Percentiles rank a stretch among this genome's conserved stretches.
Conservation (phyloP, 208 protist species). For the Acanthamoeba triangularis region DNA sequence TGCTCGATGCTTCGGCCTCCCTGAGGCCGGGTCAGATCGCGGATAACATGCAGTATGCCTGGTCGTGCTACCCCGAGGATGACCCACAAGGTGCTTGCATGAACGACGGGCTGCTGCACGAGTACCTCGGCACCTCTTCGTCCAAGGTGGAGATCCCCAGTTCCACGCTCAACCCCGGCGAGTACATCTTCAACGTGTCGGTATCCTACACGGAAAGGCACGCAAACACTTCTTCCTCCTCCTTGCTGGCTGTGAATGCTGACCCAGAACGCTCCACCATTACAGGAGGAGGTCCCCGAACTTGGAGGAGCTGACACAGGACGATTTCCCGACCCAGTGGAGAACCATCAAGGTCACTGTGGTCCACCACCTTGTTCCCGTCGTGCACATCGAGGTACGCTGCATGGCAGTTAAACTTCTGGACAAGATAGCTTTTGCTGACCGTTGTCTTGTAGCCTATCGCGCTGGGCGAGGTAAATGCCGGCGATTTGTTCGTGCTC, state of each 20-base stretch:
- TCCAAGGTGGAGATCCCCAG: neutral
- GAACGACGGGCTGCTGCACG: neutral
- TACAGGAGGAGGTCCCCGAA: constrained; percentile 2
- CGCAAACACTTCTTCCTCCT: neutral
- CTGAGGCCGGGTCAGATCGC: neutral
- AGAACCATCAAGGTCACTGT: constrained; percentile 7
- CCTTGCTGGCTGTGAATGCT: neutral
- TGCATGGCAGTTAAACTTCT: neutral
- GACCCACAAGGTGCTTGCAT: neutral
- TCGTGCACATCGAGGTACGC: constrained; percentile 44
- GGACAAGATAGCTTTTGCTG: neutral
- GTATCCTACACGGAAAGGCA: constrained; percentile 13
- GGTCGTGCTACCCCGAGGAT: neutral
- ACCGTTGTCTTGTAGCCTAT: neutral
- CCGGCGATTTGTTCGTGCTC: constrained; percentile 26
- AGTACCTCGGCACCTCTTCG: neutral
- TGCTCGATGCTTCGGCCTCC: constrained; percentile 30
- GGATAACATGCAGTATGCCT: neutral
- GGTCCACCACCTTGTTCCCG: neutral
- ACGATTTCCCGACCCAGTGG: constrained; percentile 33
- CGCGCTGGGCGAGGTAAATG: constrained; percentile 45
- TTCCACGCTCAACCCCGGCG: constrained; percentile 36
- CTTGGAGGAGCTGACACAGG: constrained; percentile 6
- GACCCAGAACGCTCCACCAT: neutral
- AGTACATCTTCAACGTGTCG: constrained; percentile 67